Conservation (phyloP, 208 protist species). For the Trypanosoma boissoni region DNA sequence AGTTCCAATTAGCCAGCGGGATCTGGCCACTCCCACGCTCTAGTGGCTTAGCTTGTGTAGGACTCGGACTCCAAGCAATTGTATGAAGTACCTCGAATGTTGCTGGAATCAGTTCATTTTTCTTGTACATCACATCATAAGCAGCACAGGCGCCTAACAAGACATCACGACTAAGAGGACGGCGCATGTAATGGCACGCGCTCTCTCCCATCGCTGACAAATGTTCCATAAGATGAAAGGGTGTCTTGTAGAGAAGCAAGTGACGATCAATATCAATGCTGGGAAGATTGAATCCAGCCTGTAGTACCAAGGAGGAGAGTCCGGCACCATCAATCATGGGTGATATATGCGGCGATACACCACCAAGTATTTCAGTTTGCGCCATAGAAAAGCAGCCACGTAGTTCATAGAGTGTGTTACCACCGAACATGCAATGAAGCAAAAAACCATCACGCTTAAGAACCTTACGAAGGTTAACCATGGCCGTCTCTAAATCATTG, state of each 20-base stretch:
- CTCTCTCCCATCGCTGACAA: constrained; percentile 86
- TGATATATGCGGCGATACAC: constrained; percentile 85
- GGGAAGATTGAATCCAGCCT: constrained; percentile 84
- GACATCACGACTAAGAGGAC: constrained; percentile 67
- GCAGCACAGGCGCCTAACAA: constrained; percentile 65
- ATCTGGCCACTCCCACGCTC: constrained; percentile 78
- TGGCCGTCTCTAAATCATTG: constrained; percentile 83
- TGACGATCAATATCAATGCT: constrained; percentile 91
- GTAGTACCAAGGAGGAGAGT: constrained; percentile 81
- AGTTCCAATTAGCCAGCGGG: constrained; percentile 67
- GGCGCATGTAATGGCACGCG: constrained; percentile 68
- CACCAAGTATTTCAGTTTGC: constrained; percentile 83
- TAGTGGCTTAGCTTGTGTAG: constrained; percentile 79
- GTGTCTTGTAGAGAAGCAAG: constrained; percentile 82
- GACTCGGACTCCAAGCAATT: constrained; percentile 87
- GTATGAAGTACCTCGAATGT: constrained; percentile 92
- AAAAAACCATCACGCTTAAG: constrained; percentile 90
- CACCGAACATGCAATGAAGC: constrained; percentile 84
- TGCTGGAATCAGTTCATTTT: constrained; percentile 80
- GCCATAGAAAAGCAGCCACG: constrained; percentile 83
- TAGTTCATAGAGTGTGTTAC: constrained; percentile 91
- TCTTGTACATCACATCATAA: constrained; percentile 87
- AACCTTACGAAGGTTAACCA: constrained; percentile 74
- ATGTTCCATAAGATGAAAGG: constrained; percentile 91
- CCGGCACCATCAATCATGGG: constrained; percentile 87